Evolutionary conservation across 495 filamentous ascomycete species (phyloP).

Genomic region (Tuber melanosporum): DNA sequence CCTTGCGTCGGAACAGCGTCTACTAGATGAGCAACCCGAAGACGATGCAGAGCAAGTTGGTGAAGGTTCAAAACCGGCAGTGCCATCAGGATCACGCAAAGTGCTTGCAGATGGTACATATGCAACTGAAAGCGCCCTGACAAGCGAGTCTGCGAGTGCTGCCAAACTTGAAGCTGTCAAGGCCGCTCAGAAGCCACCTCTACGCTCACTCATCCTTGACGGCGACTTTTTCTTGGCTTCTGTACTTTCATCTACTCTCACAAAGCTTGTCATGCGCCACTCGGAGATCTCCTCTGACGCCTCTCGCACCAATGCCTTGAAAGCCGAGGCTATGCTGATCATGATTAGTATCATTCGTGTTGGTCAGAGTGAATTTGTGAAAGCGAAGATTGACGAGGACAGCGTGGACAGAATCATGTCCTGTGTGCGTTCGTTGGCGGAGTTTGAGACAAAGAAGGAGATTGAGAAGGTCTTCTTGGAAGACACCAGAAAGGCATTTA

Average conservation of each 20-base stretch:
- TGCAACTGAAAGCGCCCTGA: conserved; percentile 92
- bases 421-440: conserved; percentile 84
- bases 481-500: conserved; percentile 92
- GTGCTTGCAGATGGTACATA: conserved; percentile 96
- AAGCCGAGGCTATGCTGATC: conserved; percentile 97
- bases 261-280: conserved; percentile 97
- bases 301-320: conserved; percentile 85
- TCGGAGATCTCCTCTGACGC: conserved; percentile 83
- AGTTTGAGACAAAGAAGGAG: conserved; percentile 82
- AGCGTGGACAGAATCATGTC: conserved; percentile 96
- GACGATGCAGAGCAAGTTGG: conserved; percentile 51
- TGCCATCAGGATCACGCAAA: conserved; percentile 75
- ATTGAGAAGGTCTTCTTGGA: conserved; percentile 89
- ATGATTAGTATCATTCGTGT: conserved; percentile 98
- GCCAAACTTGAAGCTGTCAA: conserved; percentile 95
- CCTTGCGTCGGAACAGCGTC: conserved; percentile 84
- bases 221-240: conserved; percentile 96
- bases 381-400: conserved; percentile 95
- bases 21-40: conserved; percentile 68
- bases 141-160: conserved; percentile 78
- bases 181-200: conserved; percentile 89
- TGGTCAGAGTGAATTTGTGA: conserved; percentile 95
- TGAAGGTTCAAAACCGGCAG: conserved; percentile 62
- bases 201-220: conserved; percentile 91
- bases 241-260: conserved; percentile 87